These are phyloP conservation scores for Capsella bursapastoris DNA, from an alignment of 345 rosid species.

Conservation along the genomic window DNA sequence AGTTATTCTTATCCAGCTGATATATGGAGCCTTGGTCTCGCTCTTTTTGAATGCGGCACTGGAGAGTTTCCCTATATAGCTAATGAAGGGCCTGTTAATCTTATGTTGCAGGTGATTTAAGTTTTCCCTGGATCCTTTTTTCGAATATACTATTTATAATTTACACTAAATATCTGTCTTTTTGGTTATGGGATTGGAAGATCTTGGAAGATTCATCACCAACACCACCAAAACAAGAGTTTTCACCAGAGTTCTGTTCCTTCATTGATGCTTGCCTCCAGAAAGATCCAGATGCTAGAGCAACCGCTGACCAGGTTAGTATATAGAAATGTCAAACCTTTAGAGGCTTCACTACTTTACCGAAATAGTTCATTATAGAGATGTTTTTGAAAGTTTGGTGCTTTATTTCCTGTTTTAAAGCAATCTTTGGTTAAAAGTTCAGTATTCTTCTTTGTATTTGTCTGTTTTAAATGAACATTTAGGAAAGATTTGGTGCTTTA, in stretches of 20 bases:
- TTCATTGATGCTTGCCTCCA: conserved; percentile 86
- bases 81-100: conserved; percentile 88
- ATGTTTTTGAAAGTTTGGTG: not conserved
- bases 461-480: not conserved
- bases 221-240: conserved; percentile 64
- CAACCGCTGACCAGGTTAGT: conserved; percentile 91
- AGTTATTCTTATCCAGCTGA: conserved; percentile 95
- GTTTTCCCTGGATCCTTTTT: conserved; percentile 16
- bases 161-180: conserved; percentile 9
- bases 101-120: conserved; percentile 85
- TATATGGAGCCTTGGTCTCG: conserved; percentile 98
- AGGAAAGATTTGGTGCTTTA: not conserved
- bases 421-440: not conserved
- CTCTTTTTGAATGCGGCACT: conserved; percentile 92
- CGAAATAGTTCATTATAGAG: not conserved
- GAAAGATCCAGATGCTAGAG: conserved; percentile 82
- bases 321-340: conserved; percentile 2
- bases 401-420: not conserved
- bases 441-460: not conserved
- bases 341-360: not conserved
- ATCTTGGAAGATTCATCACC: conserved; percentile 98
- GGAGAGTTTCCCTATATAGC: conserved; percentile 94
- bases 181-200: conserved; percentile 44
- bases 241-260: conserved; percentile 89
- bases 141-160: not conserved